These are phyloP conservation scores for Apium graveolens DNA, from an alignment of 129 eudicot genomes.

Conservation along the genomic window DNA sequence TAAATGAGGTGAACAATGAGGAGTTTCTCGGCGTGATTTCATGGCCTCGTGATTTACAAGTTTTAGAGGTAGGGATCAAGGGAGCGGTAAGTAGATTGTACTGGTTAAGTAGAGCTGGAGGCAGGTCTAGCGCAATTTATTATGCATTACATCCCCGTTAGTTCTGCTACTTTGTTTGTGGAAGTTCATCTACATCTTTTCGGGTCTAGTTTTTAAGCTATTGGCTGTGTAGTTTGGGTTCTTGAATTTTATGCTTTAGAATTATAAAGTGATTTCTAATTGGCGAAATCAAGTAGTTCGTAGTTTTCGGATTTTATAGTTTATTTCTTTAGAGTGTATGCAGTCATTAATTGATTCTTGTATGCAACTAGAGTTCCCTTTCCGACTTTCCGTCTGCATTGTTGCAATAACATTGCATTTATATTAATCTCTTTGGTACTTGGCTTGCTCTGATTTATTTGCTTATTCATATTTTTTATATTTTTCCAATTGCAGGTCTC, in stretches of 20 bases:
- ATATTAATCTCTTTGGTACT: not conserved
- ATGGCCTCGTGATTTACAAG: not conserved
- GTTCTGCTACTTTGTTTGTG: not conserved
- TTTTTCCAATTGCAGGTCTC: conserved; percentile 52
- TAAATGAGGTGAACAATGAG: not conserved
- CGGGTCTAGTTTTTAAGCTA: not conserved
- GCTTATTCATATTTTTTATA: not conserved
- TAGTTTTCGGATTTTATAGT: not conserved
- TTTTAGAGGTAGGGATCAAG: not conserved
- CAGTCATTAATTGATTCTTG: not conserved
- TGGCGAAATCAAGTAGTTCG: not conserved
- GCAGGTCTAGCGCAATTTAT: not conserved
- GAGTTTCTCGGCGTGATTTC: not conserved
- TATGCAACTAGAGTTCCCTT: not conserved
- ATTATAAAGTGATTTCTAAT: too few relatives aligned
- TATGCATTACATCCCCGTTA: not conserved
- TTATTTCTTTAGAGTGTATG: not conserved
- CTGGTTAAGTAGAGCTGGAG: not conserved
- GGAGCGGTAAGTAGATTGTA: not conserved
- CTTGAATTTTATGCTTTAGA: not conserved
- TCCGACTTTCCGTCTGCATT: not conserved
- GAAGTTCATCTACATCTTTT: not conserved
- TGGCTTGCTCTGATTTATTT: not conserved
- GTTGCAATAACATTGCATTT: not conserved
- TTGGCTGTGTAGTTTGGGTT: not conserved